Conservation (phyloP, 2,329 filamentous ascomycete genomes). For the Ramularia endophylla region DNA sequence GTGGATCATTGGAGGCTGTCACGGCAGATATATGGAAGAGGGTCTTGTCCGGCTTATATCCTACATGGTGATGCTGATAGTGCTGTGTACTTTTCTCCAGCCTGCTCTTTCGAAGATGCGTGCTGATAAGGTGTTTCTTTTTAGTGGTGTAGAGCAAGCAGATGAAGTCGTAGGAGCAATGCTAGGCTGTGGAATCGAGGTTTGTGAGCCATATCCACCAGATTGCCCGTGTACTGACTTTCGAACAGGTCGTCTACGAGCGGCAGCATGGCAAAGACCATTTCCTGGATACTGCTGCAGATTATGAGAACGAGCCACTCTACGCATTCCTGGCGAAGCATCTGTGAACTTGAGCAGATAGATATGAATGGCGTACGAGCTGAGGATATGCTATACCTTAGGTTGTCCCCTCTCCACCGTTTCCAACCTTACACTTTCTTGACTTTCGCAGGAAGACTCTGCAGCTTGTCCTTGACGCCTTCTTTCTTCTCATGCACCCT, state of each 20-base stretch:
- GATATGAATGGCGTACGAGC: neutral
- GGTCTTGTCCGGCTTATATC: conserved; percentile 25
- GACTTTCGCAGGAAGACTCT: neutral
- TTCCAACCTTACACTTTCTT: neutral
- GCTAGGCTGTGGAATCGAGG: conserved; percentile 20
- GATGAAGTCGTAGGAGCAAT: conserved; percentile 29
- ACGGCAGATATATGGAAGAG: conserved; percentile 19
- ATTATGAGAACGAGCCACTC: conserved; percentile 22
- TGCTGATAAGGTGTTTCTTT: conserved; percentile 18
- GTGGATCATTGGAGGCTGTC: conserved; percentile 21
- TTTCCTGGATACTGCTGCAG: conserved; percentile 22
- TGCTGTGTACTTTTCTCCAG: conserved; percentile 5
- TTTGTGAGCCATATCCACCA: too few relatives aligned
- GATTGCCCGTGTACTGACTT: too few relatives aligned
- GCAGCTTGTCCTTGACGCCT: neutral
- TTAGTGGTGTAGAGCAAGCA: conserved; percentile 23
- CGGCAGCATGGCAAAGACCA: conserved; percentile 23
- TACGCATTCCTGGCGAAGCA: conserved; percentile 26
- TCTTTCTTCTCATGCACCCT: too few relatives aligned
- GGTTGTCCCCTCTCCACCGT: neutral
- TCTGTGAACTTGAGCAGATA: conserved; percentile 9
- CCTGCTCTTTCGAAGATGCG: neutral
- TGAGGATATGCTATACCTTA: neutral
- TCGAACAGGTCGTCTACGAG: conserved; percentile 19
- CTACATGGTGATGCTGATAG: conserved; percentile 25